Conservation (phyloP, 495 filamentous ascomycete species). For the Hypoxylon cercidicola region DNA sequence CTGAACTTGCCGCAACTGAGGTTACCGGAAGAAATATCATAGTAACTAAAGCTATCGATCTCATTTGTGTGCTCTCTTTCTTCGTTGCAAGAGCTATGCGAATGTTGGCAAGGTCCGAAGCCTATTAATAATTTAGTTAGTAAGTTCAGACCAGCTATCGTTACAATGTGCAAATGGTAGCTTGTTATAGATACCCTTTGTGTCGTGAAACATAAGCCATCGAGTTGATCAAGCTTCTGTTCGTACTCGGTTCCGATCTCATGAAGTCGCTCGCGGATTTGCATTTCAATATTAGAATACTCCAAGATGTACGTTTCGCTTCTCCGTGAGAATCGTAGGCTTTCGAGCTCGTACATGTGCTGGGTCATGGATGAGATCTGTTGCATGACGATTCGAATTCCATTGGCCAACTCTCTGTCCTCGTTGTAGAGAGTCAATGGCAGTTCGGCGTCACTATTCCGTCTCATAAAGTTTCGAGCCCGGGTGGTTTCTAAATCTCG, state of each 20-base stretch:
- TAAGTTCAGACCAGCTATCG: no score
- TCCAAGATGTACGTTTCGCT: not conserved
- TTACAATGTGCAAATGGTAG: no score
- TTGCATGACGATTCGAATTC: slow-evolving; percentile 15
- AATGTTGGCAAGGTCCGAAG: slow-evolving; percentile 15
- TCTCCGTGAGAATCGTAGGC: not conserved
- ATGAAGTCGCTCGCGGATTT: slow-evolving; percentile 12
- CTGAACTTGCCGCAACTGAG: slow-evolving; percentile 26
- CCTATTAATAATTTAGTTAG: slow-evolving; percentile 3
- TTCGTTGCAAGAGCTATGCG: slow-evolving; percentile 15
- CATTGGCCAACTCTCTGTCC: slow-evolving; percentile 9
- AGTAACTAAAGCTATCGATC: slow-evolving; percentile 25
- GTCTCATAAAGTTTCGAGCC: not conserved
- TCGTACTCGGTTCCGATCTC: slow-evolving; percentile 27
- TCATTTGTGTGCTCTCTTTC: slow-evolving; percentile 30
- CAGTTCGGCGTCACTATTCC: slow-evolving; percentile 5
- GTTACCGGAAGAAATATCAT: slow-evolving; percentile 32
- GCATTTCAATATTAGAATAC: not conserved
- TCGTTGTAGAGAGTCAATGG: slow-evolving; percentile 1
- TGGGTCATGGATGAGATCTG: slow-evolving; percentile 20
- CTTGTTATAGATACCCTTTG: slow-evolving; percentile 29
- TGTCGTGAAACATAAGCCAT: slow-evolving; percentile 9
- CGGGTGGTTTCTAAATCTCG: not conserved
- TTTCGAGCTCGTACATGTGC: slow-evolving; percentile 17
- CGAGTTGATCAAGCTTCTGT: slow-evolving; percentile 23